phyloP scores from a whole-genome alignment of 129 eudicot genomes.

The Pittosporum tobira region DNA sequence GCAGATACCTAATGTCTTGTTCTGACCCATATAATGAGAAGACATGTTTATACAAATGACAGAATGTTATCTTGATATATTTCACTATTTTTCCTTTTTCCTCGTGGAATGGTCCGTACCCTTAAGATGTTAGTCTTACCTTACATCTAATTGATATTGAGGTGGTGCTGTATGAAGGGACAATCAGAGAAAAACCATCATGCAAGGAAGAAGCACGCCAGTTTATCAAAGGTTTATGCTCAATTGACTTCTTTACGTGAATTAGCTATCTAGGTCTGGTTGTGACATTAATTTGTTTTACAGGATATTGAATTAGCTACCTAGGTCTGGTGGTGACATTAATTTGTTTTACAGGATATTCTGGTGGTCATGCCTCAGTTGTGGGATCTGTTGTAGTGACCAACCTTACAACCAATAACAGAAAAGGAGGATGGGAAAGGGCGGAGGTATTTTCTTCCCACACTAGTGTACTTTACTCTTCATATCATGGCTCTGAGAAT shows the following conservation, averaged over 20 bases:
- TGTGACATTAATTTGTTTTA: conserved; percentile 3
- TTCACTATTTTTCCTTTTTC: conserved; percentile 3
- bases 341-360: conserved; percentile 51
- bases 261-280: conserved; percentile 4
- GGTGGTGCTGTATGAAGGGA: conserved; percentile 96
- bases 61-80: not conserved
- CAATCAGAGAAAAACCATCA: conserved; percentile 84
- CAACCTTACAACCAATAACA: conserved; percentile 64
- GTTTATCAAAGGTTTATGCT: conserved; percentile 66
- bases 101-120: not conserved
- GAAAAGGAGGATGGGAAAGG: conserved; percentile 72
- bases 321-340: not conserved
- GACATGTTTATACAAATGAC: not conserved
- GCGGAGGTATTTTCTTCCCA: conserved; percentile 51
- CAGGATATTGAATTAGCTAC: conserved; percentile 48
- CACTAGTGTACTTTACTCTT: not conserved
- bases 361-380: conserved; percentile 71
- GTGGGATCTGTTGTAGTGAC: conserved; percentile 85
- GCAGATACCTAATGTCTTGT: not conserved
- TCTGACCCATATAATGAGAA: not conserved
- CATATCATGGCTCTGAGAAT: not conserved
- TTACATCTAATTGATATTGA: conserved; percentile 47
- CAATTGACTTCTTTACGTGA: conserved; percentile 5
- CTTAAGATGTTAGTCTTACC: conserved; percentile 35
- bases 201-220: conserved; percentile 86